Evolutionary conservation across 495 filamentous ascomycete species (phyloP).

Genomic region (Trichoderma orchidacearum): DNA sequence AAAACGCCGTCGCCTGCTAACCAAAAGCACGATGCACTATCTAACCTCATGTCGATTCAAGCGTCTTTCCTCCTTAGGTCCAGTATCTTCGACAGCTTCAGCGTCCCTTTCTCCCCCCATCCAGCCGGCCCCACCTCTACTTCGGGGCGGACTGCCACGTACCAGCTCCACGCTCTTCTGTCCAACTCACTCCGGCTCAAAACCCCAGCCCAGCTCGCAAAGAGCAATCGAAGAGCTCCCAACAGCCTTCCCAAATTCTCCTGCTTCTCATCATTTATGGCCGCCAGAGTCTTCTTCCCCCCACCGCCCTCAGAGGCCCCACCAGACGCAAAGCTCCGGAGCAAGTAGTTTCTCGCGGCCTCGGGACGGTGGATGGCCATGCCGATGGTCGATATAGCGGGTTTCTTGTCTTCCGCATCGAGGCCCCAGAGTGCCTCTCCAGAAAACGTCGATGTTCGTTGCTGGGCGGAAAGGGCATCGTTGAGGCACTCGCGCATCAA

Average conservation of each 20-base stretch:
- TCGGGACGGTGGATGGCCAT: constrained; percentile 59
- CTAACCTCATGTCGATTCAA: not conserved
- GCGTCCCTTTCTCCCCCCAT: constrained; percentile 67
- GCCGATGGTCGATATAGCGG: constrained; percentile 13
- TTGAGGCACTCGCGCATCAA: constrained; percentile 37
- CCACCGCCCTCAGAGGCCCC: constrained; percentile 5
- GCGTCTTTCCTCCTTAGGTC: constrained; percentile 34
- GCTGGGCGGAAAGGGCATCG: constrained; percentile 29
- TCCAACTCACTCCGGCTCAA: constrained; percentile 51
- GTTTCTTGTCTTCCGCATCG: constrained; percentile 54
- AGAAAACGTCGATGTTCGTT: constrained; percentile 23
- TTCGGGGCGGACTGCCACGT: constrained; percentile 56
- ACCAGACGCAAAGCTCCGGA: constrained; percentile 43
- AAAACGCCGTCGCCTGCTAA: too few relatives aligned
- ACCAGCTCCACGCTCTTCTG: constrained; percentile 67
- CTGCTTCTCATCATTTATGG: constrained; percentile 41
- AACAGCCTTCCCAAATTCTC: constrained; percentile 53
- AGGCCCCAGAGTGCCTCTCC: constrained; percentile 61
- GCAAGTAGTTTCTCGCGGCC: constrained; percentile 42
- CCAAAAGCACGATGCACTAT: not conserved
- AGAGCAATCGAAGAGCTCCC: constrained; percentile 52
- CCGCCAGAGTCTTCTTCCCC: constrained; percentile 18
- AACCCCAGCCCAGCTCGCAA: constrained; percentile 50
- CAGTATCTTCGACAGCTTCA: constrained; percentile 53
- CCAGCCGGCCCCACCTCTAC: constrained; percentile 58